A percentile compares a stretch with the other conserved stretches of the same genome.
These are phyloP conservation scores for Balakata baccata DNA, from an alignment of 345 rosid species.

Conservation along the genomic window DNA sequence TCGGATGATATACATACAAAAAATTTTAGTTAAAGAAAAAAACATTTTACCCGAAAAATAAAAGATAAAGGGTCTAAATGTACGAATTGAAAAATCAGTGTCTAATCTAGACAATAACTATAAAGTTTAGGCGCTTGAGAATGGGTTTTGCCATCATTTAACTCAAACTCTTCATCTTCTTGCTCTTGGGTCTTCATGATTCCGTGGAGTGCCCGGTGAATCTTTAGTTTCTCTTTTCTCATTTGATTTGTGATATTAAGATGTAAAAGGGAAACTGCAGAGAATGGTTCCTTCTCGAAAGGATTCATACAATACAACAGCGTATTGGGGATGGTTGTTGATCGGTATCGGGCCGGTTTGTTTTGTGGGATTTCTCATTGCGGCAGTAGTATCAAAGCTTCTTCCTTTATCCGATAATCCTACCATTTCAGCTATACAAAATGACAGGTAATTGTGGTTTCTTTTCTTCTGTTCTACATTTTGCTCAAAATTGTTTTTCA, in stretches of 20 bases:
- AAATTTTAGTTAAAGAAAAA: too few species aligned
- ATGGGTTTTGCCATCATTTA: too few species aligned
- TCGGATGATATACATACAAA: too few species aligned
- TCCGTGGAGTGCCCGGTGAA: too few species aligned
- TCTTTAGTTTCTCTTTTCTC: neutral
- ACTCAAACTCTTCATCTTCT: too few species aligned
- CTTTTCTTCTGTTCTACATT: neutral
- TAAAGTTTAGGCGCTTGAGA: too few species aligned
- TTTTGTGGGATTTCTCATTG: slow-evolving; percentile 39
- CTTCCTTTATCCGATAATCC: slow-evolving; percentile 41
- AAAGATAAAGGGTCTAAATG: too few species aligned
- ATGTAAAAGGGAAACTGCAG: neutral
- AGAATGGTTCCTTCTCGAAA: neutral
- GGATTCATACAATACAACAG: neutral
- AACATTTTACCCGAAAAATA: too few species aligned
- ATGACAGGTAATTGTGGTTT: slow-evolving; percentile 40
- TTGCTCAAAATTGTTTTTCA: neutral
- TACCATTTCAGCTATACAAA: slow-evolving; percentile 44
- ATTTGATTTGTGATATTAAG: neutral
- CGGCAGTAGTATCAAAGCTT: slow-evolving; percentile 48
- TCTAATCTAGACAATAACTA: too few species aligned
- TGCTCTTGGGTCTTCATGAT: too few species aligned
- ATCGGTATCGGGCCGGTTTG: slow-evolving; percentile 31
- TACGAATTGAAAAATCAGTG: too few species aligned
- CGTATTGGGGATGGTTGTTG: slow-evolving; percentile 21